Evolutionary conservation across 306 rosid genomes (phyloP).

Genomic region (Phaseolus lunatus): DNA sequence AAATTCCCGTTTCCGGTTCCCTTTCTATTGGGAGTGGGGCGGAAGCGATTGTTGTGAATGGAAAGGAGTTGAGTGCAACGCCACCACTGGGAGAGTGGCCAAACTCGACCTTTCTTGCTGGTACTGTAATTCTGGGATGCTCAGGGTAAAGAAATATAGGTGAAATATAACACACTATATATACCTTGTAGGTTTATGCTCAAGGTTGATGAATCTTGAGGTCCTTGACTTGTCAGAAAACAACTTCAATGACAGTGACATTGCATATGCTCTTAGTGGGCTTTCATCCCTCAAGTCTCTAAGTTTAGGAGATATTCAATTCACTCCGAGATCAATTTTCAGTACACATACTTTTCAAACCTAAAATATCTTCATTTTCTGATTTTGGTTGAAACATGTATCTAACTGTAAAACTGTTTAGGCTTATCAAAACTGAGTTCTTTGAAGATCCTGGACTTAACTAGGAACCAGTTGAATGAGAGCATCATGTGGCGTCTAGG

Average conservation of each 20-base stretch:
- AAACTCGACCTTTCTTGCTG: background rate
- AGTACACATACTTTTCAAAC: background rate
- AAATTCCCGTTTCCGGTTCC: background rate
- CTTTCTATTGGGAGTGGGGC: background rate
- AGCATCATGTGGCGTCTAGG: too few species aligned
- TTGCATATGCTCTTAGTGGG: background rate
- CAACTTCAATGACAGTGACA: slow-evolving; percentile 9
- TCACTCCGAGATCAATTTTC: background rate
- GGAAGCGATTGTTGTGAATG: slow-evolving; percentile 26
- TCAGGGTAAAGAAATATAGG: too few species aligned
- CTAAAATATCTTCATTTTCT: background rate
- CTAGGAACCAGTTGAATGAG: background rate
- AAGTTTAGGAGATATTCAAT: fast-evolving
- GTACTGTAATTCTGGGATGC: too few species aligned
- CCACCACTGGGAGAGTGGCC: background rate
- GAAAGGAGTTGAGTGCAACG: slow-evolving; percentile 29
- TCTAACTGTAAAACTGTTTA: background rate
- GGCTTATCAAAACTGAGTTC: background rate
- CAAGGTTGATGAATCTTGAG: slow-evolving; percentile 11
- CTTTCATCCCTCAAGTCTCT: slow-evolving; percentile 32
- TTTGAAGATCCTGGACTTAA: background rate
- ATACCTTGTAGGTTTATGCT: slow-evolving; percentile 18
- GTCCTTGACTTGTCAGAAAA: background rate
- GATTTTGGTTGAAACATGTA: background rate
- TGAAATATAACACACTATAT: too few species aligned